Percentiles rank a stretch among this genome's conserved stretches.
Evolutionary conservation across 345 rosid species (phyloP).

Genomic region (Angophora floribunda): DNA sequence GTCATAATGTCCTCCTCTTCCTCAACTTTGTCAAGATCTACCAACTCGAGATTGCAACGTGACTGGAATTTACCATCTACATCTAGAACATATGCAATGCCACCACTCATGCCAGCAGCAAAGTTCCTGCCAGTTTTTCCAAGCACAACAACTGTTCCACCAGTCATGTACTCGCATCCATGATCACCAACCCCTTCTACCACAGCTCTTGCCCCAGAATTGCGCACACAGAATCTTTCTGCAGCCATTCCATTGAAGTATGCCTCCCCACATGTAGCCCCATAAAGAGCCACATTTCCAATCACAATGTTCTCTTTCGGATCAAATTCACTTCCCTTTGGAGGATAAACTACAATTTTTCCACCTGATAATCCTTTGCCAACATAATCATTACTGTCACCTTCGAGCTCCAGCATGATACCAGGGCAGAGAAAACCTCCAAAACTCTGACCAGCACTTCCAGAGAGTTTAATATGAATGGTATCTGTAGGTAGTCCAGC

Average conservation of each 20-base stretch:
- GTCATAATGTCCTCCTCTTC: conserved; percentile 86
- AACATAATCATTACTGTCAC: conserved; percentile 95
- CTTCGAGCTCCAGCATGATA: conserved; percentile 83
- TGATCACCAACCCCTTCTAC: conserved; percentile 99
- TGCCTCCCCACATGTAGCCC: conserved; percentile 89
- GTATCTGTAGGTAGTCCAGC: conserved; percentile 86
- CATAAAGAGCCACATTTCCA: conserved; percentile 96
- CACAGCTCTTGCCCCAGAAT: conserved; percentile 96
- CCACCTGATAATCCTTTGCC: conserved; percentile 99
- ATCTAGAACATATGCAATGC: conserved; percentile 90
- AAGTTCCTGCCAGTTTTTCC: conserved; percentile 98
- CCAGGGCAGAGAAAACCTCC: conserved; percentile 98
- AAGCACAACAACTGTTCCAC: conserved; percentile 91
- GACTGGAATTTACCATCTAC: conserved; percentile 69
- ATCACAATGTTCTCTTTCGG: conserved; percentile 95
- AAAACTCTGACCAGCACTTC: conserved; percentile 99
- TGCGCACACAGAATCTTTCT: conserved; percentile 96
- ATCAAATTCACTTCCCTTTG: conserved; percentile 76
- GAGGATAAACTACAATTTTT: conserved; percentile 90
- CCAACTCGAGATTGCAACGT: conserved; percentile 82
- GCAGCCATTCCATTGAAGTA: conserved; percentile 99
- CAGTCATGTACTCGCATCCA: conserved; percentile 99
- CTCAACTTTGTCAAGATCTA: conserved; percentile 93
- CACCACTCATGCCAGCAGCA: conserved; percentile 99
- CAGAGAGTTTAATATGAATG: conserved; percentile 73